Conservation (phyloP, 2,329 filamentous ascomycete species). For the Chaetomiaceae sp. region DNA sequence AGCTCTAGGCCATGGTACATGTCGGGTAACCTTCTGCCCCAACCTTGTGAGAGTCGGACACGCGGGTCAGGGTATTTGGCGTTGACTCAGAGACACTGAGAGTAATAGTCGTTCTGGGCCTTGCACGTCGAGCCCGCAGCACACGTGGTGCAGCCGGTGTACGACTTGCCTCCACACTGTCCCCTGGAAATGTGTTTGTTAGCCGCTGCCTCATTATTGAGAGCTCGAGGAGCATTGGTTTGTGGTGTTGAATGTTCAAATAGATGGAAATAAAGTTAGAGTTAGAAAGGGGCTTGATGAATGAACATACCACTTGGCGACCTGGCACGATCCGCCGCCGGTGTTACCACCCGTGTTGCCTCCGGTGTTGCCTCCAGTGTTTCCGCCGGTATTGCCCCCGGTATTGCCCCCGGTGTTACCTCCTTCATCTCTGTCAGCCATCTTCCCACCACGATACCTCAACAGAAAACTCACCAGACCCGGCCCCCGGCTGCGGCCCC, state of each 20-base stretch:
- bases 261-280: no score
- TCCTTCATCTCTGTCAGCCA: neutral
- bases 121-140: constrained; percentile 14
- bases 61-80: neutral
- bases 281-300: neutral
- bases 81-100: constrained; percentile 6
- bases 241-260: no score
- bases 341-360: neutral
- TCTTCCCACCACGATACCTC: no score
- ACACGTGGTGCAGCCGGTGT: constrained; percentile 15
- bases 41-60: no score
- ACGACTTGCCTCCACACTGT: constrained; percentile 15
- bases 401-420: no score
- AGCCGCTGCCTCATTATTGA: neutral
- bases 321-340: constrained; percentile 6
- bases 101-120: constrained; percentile 14
- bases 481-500: constrained; percentile 16
- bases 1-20: no score
- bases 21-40: no score
- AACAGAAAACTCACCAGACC: neutral
- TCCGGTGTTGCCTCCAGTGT: neutral
- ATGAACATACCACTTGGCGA: constrained; percentile 8
- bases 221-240: neutral
- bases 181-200: constrained; percentile 5
- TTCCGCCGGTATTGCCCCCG: no score